These are phyloP conservation scores for Synchytrium microbalum DNA, from an alignment of 371 early-diverging fungal species.

Conservation along the genomic window DNA sequence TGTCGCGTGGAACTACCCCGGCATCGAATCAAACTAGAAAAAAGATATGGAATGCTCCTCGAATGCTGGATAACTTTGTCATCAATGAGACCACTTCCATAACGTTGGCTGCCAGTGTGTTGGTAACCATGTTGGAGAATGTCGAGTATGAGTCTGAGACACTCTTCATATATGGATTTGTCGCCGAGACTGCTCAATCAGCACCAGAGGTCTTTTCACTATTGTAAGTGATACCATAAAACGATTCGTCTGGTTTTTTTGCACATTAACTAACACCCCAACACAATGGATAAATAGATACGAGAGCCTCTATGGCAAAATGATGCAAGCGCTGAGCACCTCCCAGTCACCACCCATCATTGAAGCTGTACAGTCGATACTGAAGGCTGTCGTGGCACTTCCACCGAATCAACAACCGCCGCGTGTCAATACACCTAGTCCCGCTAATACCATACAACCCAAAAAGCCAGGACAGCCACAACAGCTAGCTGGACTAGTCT, in stretches of 20 bases:
- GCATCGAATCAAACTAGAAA: background rate
- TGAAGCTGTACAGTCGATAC: constrained; percentile 66
- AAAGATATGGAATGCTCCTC: constrained; percentile 9
- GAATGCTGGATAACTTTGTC: constrained; percentile 19
- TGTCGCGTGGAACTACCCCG: background rate
- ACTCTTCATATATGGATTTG: constrained; percentile 70
- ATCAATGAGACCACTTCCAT: constrained; percentile 45
- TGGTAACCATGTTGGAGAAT: constrained; percentile 73
- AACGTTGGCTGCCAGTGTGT: constrained; percentile 65
- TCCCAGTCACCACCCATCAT: constrained; percentile 61
- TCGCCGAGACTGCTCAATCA: constrained; percentile 61
- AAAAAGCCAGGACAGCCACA: background rate
- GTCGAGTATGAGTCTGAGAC: constrained; percentile 79
- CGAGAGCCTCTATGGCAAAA: constrained; percentile 62
- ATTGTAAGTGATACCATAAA: constrained; percentile 45
- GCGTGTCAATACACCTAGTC: background rate
- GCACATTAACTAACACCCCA: constrained; percentile 5
- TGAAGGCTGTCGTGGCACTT: constrained; percentile 65
- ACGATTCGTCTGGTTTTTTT: constrained; percentile 10
- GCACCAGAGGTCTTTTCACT: constrained; percentile 67
- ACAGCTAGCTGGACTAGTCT: constrained; percentile 6
- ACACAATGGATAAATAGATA: constrained; percentile 35
- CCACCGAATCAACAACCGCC: constrained; percentile 21
- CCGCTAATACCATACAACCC: background rate
- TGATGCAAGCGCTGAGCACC: constrained; percentile 64